Base-by-base conservation (phyloP, 2,329 filamentous ascomycete genomes). In the Dothidotthia symphoricarpi region DNA sequence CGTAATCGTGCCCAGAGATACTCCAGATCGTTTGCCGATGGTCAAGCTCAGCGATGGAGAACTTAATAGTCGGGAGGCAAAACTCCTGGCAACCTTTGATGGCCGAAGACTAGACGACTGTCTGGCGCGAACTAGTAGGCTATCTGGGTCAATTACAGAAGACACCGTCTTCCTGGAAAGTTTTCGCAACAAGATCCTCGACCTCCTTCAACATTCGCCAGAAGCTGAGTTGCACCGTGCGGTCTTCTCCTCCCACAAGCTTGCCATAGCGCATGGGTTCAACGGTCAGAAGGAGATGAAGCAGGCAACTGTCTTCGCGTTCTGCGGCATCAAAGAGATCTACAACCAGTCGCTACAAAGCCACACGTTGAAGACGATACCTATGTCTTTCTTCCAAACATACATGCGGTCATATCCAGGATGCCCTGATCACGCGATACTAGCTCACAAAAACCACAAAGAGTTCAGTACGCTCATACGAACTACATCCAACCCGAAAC, bases 341-440 rank as follows among this genome's bases (percentile, higher is more conserved):
- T 67, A 71, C 42, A 59, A 55, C 13, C 57, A 66, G 27, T 55
- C 58, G 4, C 33, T 61, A n/a, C 49, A 60, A 16, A 59, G 54
- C 49, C 16, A 53, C 39, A 41, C 40, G 26, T 31, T 59, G 46
- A 48, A 49, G 63, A 64, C 66, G 12, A 64, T 69, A 1, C 70
- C 72, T 1, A 47, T 72, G 11, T 68, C 65, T 9, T 73, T 75
- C 57, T 72, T 75, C 60, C 52, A 67, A 49, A 61, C 65, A 16
- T 66, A 67, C 3, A 66, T 75, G 40, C 63, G 69, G 16, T 67
- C 67, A 17, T 71, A 71, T 39, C 59, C 61, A 12, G 66, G 67
- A 19, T 73, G 70, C 27, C 68, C 69, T 1, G 71, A 75, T 45
- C 71, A 74, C 37, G 63, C 63, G 11, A 62, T 71, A 9, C 54